Evolutionary conservation across 805 yeast genomes (phyloP), one percentile per base, ranked within the genome.

Genomic region (Yamadazyma paraphyllophila): DNA sequence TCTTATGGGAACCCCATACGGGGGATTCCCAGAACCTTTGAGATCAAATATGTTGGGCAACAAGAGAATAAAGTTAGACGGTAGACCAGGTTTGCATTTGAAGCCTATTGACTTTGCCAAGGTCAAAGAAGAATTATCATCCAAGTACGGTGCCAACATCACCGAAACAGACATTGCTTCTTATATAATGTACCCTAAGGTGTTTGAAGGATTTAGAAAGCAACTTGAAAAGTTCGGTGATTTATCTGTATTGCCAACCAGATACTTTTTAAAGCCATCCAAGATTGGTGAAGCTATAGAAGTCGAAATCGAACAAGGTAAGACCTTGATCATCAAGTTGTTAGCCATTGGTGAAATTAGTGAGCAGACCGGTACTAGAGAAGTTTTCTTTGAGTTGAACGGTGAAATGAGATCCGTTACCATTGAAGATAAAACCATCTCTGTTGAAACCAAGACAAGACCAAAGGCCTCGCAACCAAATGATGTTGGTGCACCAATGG

Each of bases 11-110:
- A 94, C 94, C 56, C 99, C 99, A 62, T 89, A 88, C 65, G 99
- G 99, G 56, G 99, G 99, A 7, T 94, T 94, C 96, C 99, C 99
- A 49, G 99, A 94, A 73, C 99, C 99, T 33, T 77, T 94, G 69
- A 84, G 99, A 73, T 78, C 96, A 33, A 88, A 91, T 67, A 80
- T 94, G 52, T 81, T 94, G 62, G 82, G 83, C 60, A 95, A 91
- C 66, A 90, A 90, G 83, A 86, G 99, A 74, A 83, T 87, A 72
- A 89, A 89, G 72, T 80, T 94, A 69, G 80, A 82, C 51, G 73
- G 76, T 56, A 84, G 99, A 72, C 99, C 99, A 36, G 99, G 99
- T 53, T 80, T 92, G 64, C 82, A 82, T 59, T 76, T 94, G 64
- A 79, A 82, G 45, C 98, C 99, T 55, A 76, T 90, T 59, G 88